phyloP scores from a whole-genome alignment of 1,284 basidiomycete genomes.

The Athelia psychrophila region DNA sequence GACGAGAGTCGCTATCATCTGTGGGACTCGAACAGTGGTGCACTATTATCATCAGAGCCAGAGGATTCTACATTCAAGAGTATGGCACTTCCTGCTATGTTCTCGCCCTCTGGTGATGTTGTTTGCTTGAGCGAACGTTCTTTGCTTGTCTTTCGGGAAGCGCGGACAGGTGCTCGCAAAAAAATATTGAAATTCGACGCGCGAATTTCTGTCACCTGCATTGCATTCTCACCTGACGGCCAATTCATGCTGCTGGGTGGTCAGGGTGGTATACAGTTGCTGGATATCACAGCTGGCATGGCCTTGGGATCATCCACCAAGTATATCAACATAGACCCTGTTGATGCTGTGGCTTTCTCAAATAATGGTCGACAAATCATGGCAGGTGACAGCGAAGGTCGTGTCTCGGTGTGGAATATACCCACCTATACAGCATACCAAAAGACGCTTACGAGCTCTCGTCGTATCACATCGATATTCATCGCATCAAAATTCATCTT shows the following conservation, averaged over 20 bases:
- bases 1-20: background rate
- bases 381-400: background rate
- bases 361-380: background rate
- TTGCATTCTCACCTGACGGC: background rate
- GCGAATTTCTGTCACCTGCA: background rate
- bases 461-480: background rate
- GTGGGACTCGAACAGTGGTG: background rate
- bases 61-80: background rate
- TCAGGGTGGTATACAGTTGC: background rate
- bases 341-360: background rate
- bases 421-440: background rate
- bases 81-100: background rate
- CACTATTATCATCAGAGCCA: background rate
- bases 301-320: background rate
- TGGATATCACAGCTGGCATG: background rate
- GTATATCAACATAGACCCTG: background rate
- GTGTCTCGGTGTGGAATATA: background rate
- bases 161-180: background rate
- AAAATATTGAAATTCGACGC: background rate
- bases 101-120: background rate
- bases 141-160: background rate
- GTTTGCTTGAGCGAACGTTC: background rate
- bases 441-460: background rate
- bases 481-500: background rate
- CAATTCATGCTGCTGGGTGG: background rate